Base-by-base conservation (phyloP, 1,139 yeast genomes). In the Tardiomyces blankii region DNA sequence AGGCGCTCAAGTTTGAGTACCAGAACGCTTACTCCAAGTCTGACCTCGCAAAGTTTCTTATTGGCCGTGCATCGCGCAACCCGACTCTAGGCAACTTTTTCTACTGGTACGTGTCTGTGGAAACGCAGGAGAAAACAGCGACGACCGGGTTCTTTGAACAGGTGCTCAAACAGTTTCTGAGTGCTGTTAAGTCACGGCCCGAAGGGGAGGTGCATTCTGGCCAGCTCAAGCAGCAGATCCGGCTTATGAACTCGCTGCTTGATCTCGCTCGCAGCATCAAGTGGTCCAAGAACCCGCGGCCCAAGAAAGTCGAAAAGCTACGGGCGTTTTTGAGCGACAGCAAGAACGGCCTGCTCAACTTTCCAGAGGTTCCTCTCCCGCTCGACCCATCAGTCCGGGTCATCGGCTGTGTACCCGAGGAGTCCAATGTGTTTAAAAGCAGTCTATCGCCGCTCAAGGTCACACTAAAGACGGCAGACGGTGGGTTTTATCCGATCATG, bases 31-130 rank as follows among this genome's bases (percentile, higher is more conserved):
- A 55, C 13, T 55, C 51, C 12, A 58, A 59, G 44, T 63, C 70
- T 2, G 88, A 93, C 5, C 67, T 89, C 47, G 93, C 95, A 0
- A 76, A 77, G 49, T 89, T 91, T 58, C 68, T 93, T 41, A 82
- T 89, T 41, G 80, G 79, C 32, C 71, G 91, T 44, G 81, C 95
- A 0, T 72, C 82, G 0, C 70, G 75, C 25, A 83, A 82, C 58
- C 75, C 76, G 21, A 68, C 75, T 16, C 67, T 91, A 32, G 94
- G 95, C 0, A 88, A 82, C 58, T 87, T 76, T 59, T 80, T 91
- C 51, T 89, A 87, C 60, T 91, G 98, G 97, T 87, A 82, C 58
- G 75, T 91, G 43, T 82, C 81, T 54, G 95, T 93, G 1, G 96
- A 89, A 58, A 77, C 86, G 35, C 82, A 80, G 54, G 95, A 87